A percentile compares a stretch with the other conserved stretches of the same genome.
phyloP scores from a whole-genome alignment of 257 asterid species.

The Primulina eburnea region DNA sequence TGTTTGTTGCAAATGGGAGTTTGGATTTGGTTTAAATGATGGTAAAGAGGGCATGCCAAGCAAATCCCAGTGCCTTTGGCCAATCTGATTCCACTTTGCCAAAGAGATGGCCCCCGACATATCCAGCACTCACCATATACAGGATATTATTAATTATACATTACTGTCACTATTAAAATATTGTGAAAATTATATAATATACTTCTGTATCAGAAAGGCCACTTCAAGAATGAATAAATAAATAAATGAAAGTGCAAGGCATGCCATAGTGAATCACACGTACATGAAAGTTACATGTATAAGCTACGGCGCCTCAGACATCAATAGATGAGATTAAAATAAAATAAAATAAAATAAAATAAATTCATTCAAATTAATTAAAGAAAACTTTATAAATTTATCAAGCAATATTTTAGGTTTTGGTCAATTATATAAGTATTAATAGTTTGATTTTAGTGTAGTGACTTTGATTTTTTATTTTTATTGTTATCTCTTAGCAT shows the following conservation, averaged over 20 bases:
- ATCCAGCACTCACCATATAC: not conserved
- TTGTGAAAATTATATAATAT: not conserved
- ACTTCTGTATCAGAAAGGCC: not conserved
- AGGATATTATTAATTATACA: not conserved
- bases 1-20: conserved; percentile 11
- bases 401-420: too few relatives aligned
- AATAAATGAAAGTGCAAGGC: not conserved
- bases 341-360: too few relatives aligned
- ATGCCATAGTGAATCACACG: not conserved
- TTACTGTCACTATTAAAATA: not conserved
- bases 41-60: conserved; percentile 63
- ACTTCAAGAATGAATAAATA: not conserved
- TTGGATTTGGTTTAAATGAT: conserved; percentile 36
- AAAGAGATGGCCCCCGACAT: not conserved
- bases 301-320: not conserved
- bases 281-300: not conserved
- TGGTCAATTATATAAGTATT: too few relatives aligned
- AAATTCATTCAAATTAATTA: not conserved
- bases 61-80: conserved; percentile 63
- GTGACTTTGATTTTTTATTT: too few relatives aligned
- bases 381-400: not conserved
- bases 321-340: too few relatives aligned
- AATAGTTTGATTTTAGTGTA: too few relatives aligned
- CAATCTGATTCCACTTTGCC: conserved; percentile 45
- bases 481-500: too few relatives aligned